These are phyloP conservation scores for Metschnikowia picachoensis DNA, from an alignment of 805 yeast genomes.

Conservation along the genomic window DNA sequence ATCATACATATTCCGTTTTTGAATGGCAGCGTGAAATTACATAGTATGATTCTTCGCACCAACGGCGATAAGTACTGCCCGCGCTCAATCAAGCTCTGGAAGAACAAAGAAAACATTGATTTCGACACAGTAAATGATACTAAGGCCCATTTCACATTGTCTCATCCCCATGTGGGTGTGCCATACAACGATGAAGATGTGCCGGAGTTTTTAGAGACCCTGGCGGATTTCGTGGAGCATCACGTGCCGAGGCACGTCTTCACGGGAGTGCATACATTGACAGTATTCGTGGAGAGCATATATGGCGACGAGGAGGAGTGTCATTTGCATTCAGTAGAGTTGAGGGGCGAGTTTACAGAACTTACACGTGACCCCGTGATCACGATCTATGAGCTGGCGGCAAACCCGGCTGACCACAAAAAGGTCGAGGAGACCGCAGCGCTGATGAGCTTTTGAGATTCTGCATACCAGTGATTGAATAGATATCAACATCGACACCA, in stretches of 20 bases:
- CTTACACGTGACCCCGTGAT: conserved; percentile 66
- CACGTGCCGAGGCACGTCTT: conserved; percentile 71
- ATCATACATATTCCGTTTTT: conserved; percentile 73
- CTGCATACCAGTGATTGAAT: too few species aligned
- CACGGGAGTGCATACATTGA: conserved; percentile 62
- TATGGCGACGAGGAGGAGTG: conserved; percentile 44
- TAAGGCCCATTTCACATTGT: conserved; percentile 48
- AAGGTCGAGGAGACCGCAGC: conserved; percentile 18
- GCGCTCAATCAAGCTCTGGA: conserved; percentile 61
- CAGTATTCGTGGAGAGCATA: conserved; percentile 65
- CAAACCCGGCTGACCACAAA: conserved; percentile 86
- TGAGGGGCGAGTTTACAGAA: conserved; percentile 67
- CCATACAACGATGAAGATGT: conserved; percentile 31
- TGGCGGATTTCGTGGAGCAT: conserved; percentile 72
- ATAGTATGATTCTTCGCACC: conserved; percentile 67
- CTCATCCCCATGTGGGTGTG: conserved; percentile 64
- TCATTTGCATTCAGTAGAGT: conserved; percentile 64
- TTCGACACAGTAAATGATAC: conserved; percentile 56
- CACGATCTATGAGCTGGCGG: conserved; percentile 82
- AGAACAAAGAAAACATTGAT: conserved; percentile 67
- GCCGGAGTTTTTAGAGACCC: conserved; percentile 29
- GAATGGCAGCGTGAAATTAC: conserved; percentile 67
- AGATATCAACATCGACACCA: too few species aligned
- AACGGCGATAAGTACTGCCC: conserved; percentile 66
- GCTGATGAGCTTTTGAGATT: conserved; percentile 1